Evolutionary conservation across 176 grass and related monocot species (phyloP), one percentile per base, ranked within the genome.

Genomic region (Lolium multiflorum): DNA sequence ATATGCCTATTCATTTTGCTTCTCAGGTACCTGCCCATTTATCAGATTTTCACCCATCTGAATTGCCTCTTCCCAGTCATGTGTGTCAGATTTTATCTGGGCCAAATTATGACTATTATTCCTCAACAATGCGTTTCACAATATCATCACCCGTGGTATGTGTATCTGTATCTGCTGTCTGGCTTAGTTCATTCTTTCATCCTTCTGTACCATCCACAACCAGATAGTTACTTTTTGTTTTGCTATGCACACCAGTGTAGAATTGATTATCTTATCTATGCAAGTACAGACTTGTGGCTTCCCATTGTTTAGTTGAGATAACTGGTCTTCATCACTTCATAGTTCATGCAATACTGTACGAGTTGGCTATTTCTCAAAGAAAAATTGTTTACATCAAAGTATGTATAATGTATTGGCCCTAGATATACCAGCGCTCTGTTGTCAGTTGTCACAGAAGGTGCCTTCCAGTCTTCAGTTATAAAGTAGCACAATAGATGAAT

Each of bases 131-230:
- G 93, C 90, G 92, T 74, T 98, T 94, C 84, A 94, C 83, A 75
- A 91, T 98, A 91, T 96, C 93, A 22, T 98, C 96, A 78, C 96
- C 96, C 16, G 90, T 98, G 93, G 93, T 98, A 93, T 58, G 64
- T 66, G 79, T 88, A 84, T 51, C 31, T 35, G 4, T 78, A 0
- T 80, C 61, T 47, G 21, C 38, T 50, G 37, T 51, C 66, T 78
- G n/a, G 65, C 35, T 80, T 79, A 39, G 28, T 63, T 73, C 44
- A 81, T 85, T 73, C 39, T 65, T 71, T 58, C 39, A 80, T 76
- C 55, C n/a, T 69, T 82, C 65, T 86, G 52, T 46, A 52, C 62
- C 11, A 52, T 31, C 11, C 10, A 9, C 61, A 81, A 49, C 6
- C 6, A 14, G 63, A 69, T 2, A 55, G 26, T 20, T 76, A 17